Evolutionary conservation across 2,329 filamentous ascomycete genomes (phyloP).

Genomic region (Graphiopsis chlorocephala): DNA sequence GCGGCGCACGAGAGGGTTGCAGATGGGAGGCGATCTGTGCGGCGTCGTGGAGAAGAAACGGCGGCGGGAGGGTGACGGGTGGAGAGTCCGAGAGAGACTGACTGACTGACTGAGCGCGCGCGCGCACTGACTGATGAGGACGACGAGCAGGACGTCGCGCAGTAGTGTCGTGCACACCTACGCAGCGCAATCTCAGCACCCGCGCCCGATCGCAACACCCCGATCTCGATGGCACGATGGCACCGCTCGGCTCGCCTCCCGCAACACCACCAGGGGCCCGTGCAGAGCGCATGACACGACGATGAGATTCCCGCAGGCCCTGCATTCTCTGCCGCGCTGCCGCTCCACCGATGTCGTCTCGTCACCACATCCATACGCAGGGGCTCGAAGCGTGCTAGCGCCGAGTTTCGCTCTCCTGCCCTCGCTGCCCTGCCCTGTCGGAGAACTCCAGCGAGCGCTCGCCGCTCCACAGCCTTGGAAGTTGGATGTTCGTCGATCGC

Average conservation of each 20-base stretch:
- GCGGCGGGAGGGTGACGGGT: slow-evolving; percentile 7
- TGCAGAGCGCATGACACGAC: slow-evolving; percentile 1
- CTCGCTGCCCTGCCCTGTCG: background rate
- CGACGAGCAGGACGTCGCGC: background rate
- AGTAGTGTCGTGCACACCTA: background rate
- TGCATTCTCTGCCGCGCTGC: background rate
- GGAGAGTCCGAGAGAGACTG: slow-evolving; percentile 8
- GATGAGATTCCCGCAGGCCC: background rate
- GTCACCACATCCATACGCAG: slow-evolving; percentile 7
- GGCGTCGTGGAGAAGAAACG: slow-evolving; percentile 16
- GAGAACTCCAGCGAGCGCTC: background rate
- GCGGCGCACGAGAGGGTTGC: slow-evolving; percentile 14
- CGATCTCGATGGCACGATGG: slow-evolving; percentile 7
- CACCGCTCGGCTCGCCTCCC: slow-evolving; percentile 5
- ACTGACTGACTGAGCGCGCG: background rate
- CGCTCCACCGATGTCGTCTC: slow-evolving; percentile 7
- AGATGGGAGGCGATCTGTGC: slow-evolving; percentile 12
- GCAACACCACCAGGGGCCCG: background rate
- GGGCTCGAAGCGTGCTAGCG: background rate
- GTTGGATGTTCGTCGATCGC: background rate
- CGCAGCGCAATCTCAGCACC: slow-evolving; percentile 3
- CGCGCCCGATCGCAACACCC: slow-evolving; percentile 4
- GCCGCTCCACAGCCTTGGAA: background rate
- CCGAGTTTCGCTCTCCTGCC: background rate
- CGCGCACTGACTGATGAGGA: slow-evolving; percentile 2